phyloP scores from a whole-genome alignment of 768 basidiomycete genomes.

The Mrakia hoshinonis region DNA sequence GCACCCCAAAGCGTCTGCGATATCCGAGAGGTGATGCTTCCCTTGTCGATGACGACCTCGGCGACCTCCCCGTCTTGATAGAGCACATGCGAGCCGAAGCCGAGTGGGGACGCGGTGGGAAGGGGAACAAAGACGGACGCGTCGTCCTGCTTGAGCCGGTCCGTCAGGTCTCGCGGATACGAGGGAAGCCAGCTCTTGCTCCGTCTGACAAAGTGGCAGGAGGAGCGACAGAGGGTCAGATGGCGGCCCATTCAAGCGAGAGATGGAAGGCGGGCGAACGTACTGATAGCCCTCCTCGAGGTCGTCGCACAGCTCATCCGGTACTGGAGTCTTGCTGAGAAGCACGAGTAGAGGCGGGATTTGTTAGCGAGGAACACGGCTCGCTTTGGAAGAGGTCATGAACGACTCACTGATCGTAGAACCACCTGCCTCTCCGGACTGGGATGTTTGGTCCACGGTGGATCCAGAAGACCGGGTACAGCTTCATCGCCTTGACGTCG shows the following conservation, averaged over 20 bases:
- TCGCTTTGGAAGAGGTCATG: too few relatives aligned
- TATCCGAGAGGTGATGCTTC: constrained; percentile 15
- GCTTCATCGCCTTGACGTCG: constrained; percentile 24
- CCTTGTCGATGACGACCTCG: constrained; percentile 21
- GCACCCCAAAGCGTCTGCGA: constrained; percentile 25
- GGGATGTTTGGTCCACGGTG: constrained; percentile 29
- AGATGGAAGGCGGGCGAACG: constrained; percentile 8
- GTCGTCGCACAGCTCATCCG: constrained; percentile 19
- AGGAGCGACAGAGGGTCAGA: not conserved
- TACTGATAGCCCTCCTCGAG: constrained; percentile 24
- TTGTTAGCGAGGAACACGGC: too few relatives aligned
- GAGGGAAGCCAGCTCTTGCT: not conserved
- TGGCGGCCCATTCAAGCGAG: not conserved
- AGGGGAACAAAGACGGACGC: constrained; percentile 20
- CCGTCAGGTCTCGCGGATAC: constrained; percentile 15
- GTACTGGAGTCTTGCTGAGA: constrained; percentile 9
- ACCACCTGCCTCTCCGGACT: constrained; percentile 19
- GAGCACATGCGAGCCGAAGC: constrained; percentile 11
- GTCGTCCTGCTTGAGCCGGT: not conserved
- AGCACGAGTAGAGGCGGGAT: too few relatives aligned
- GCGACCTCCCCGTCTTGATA: constrained; percentile 22
- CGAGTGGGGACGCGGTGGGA: constrained; percentile 2
- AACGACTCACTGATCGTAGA: not conserved
- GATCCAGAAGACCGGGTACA: constrained; percentile 25
- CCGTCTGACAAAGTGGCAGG: not conserved